phyloP scores from a whole-genome alignment of 495 filamentous ascomycete species.

The Staphylotrichum tortipilum region DNA sequence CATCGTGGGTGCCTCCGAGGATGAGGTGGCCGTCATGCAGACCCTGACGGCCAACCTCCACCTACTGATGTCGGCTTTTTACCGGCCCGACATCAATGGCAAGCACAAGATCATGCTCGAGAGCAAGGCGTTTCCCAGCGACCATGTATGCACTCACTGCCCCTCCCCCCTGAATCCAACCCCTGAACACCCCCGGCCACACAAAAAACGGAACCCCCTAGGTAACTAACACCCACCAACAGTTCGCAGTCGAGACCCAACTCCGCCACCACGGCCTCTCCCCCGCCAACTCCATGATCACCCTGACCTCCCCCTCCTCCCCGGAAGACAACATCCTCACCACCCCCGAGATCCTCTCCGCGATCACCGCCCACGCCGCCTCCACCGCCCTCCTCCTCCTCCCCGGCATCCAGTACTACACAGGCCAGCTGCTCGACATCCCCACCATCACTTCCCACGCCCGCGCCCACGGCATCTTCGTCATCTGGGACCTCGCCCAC shows the following conservation, averaged over 20 bases:
- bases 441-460: constrained; percentile 73
- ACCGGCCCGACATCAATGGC: constrained; percentile 60
- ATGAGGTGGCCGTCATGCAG: constrained; percentile 89
- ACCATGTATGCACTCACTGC: constrained; percentile 49
- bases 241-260: constrained; percentile 88
- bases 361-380: constrained; percentile 68
- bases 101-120: constrained; percentile 88
- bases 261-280: constrained; percentile 67
- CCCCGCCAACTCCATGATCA: constrained; percentile 62
- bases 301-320: constrained; percentile 54
- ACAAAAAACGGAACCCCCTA: no score
- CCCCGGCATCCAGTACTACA: constrained; percentile 91
- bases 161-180: neutral
- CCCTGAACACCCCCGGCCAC: no score
- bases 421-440: constrained; percentile 85
- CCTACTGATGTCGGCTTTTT: constrained; percentile 85
- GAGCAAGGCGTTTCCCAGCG: constrained; percentile 88
- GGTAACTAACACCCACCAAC: neutral
- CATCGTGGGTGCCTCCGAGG: constrained; percentile 70
- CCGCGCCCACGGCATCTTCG: constrained; percentile 62
- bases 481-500: constrained; percentile 95
- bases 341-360: constrained; percentile 63
- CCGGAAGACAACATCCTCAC: constrained; percentile 45
- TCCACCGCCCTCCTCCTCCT: constrained; percentile 74
- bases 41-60: constrained; percentile 90